Evolutionary conservation across 2,329 filamentous ascomycete species (phyloP).

Genomic region (Microascus cirrosus): DNA sequence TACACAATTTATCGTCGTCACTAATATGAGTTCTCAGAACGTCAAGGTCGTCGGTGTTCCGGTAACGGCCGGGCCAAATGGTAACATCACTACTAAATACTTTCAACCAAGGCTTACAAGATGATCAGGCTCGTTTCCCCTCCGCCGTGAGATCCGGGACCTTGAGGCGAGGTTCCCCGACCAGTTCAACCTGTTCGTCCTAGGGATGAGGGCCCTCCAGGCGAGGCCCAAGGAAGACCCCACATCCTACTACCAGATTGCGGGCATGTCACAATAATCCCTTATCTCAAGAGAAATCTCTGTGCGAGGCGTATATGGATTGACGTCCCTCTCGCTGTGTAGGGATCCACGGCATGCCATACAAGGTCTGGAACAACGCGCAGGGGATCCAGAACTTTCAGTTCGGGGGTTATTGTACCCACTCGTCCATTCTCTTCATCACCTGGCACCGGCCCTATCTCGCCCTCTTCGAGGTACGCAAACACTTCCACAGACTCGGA

Average conservation of each 20-base stretch:
- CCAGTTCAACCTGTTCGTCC: slow-evolving; percentile 65
- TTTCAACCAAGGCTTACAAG: neutral
- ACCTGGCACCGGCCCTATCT: slow-evolving; percentile 59
- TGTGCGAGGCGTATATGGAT: neutral
- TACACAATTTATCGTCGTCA: neutral
- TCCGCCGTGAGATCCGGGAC: slow-evolving; percentile 57
- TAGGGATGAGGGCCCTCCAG: slow-evolving; percentile 64
- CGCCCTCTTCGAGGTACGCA: slow-evolving; percentile 43
- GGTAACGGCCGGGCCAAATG: neutral
- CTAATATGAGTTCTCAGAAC: slow-evolving; percentile 1
- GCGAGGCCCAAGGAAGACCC: slow-evolving; percentile 49
- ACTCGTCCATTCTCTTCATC: slow-evolving; percentile 48
- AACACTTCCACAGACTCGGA: neutral
- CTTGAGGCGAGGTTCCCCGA: slow-evolving; percentile 48
- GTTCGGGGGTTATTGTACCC: slow-evolving; percentile 46
- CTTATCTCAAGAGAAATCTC: no score
- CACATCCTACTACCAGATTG: slow-evolving; percentile 68
- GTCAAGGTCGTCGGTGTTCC: neutral
- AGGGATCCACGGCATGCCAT: slow-evolving; percentile 76
- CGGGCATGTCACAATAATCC: slow-evolving; percentile 34
- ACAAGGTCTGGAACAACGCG: slow-evolving; percentile 38
- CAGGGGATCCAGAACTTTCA: slow-evolving; percentile 10
- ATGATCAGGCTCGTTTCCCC: neutral
- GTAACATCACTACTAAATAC: neutral
- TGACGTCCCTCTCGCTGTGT: neutral